These are phyloP conservation scores for Sporothrix curviconia DNA, from an alignment of 2,329 filamentous ascomycete species.

Conservation along the genomic window DNA sequence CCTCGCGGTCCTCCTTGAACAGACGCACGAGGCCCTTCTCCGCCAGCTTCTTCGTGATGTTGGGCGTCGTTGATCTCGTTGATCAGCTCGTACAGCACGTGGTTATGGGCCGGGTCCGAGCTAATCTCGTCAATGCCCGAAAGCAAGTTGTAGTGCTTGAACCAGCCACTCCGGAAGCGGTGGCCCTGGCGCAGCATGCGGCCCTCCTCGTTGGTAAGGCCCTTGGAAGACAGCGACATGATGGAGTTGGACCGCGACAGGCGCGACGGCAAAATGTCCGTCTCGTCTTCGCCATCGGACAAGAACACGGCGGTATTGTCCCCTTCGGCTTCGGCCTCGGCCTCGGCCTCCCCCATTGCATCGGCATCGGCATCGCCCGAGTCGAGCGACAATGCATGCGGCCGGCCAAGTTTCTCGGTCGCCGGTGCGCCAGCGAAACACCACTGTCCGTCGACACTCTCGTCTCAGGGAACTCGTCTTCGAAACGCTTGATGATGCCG, in stretches of 20 bases:
- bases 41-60: constrained; percentile 46
- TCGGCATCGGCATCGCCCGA: constrained; percentile 9
- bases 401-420: constrained; percentile 8
- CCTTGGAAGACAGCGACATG: constrained; percentile 43
- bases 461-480: constrained; percentile 92
- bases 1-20: constrained; percentile 52
- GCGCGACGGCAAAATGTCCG: constrained; percentile 35
- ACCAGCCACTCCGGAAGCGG: constrained; percentile 48
- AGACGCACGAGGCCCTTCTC: constrained; percentile 54
- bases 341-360: no score
- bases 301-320: constrained; percentile 29
- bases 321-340: constrained; percentile 2
- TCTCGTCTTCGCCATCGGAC: constrained; percentile 46
- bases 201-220: constrained; percentile 51
- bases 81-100: constrained; percentile 55
- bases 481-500: constrained; percentile 90
- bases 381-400: constrained; percentile 20
- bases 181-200: constrained; percentile 50
- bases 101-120: constrained; percentile 43
- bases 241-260: constrained; percentile 48
- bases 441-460: constrained; percentile 39
- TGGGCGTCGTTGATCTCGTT: constrained; percentile 56
- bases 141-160: constrained; percentile 46
- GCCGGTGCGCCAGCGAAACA: constrained; percentile 22
- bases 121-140: constrained; percentile 43